These are phyloP conservation scores for Monosporascus cannonballus DNA, from an alignment of 2,329 filamentous ascomycete genomes.

Conservation along the genomic window DNA sequence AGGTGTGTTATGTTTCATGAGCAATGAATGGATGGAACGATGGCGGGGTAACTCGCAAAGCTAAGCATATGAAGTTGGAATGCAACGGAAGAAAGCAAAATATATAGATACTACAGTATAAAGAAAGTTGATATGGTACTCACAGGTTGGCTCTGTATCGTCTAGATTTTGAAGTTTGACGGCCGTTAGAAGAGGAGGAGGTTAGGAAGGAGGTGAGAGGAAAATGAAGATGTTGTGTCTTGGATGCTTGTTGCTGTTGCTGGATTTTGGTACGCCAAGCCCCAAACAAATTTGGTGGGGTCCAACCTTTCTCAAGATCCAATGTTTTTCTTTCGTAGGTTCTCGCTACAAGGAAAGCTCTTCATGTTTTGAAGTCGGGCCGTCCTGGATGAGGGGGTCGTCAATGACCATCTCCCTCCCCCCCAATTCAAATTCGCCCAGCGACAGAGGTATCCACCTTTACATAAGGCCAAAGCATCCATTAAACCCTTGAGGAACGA, in stretches of 20 bases:
- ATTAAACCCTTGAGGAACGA: too few relatives aligned
- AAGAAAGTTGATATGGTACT: constrained; percentile 3
- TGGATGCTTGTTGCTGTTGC: not conserved
- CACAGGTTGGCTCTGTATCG: not conserved
- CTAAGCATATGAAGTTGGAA: not conserved
- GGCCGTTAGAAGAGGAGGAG: not conserved
- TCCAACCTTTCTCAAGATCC: not conserved
- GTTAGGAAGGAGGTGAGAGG: constrained; percentile 2
- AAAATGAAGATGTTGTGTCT: constrained; percentile 6
- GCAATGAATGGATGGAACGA: not conserved
- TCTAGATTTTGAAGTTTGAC: not conserved
- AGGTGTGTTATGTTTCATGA: not conserved
- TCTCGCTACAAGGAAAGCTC: too few relatives aligned
- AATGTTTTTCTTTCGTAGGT: not conserved
- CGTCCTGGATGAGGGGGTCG: too few relatives aligned
- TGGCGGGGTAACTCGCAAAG: not conserved
- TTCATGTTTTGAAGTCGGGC: too few relatives aligned
- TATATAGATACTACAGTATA: not conserved
- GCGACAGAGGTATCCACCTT: too few relatives aligned
- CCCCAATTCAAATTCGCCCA: too few relatives aligned
- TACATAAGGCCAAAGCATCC: too few relatives aligned
- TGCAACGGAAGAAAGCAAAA: not conserved
- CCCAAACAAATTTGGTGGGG: not conserved
- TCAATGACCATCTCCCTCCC: too few relatives aligned
- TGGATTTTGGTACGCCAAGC: not conserved